Percentiles rank a stretch among this genome's conserved stretches.
Evolutionary conservation across 352 stramenopile species (phyloP).

Genomic region (Pythium monospermum): DNA sequence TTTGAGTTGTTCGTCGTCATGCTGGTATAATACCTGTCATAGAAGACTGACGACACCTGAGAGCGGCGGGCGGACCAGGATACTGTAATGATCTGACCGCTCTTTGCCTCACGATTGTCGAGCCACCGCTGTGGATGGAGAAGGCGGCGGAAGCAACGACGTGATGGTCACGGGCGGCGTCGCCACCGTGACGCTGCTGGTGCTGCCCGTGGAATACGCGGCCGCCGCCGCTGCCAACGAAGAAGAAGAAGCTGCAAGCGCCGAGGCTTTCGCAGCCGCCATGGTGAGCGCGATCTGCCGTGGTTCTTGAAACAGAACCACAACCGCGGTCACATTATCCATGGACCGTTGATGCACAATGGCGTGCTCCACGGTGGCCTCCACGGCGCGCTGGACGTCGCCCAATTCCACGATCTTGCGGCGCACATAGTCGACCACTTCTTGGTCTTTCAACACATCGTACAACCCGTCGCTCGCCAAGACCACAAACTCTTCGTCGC

Average conservation of each 20-base stretch:
- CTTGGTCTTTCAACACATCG: slow-evolving; percentile 81
- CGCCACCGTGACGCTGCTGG: slow-evolving; percentile 6
- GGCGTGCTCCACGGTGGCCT: slow-evolving; percentile 74
- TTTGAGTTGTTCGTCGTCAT: too few species aligned
- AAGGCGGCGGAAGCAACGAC: slow-evolving; percentile 1
- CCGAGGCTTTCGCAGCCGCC: too few species aligned
- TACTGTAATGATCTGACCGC: too few species aligned
- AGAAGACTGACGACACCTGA: too few species aligned
- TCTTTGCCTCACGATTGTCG: background rate
- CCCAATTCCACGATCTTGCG: slow-evolving; percentile 60
- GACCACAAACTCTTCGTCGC: slow-evolving; percentile 76
- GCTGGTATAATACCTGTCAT: too few species aligned
- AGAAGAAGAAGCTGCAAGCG: too few species aligned
- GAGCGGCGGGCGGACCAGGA: too few species aligned
- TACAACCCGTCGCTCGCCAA: slow-evolving; percentile 78
- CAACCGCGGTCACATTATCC: slow-evolving; percentile 82
- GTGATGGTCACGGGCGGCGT: slow-evolving; percentile 13
- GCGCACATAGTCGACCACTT: slow-evolving; percentile 71
- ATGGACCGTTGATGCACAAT: slow-evolving; percentile 82
- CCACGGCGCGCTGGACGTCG: slow-evolving; percentile 73
- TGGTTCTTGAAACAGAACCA: slow-evolving; percentile 79
- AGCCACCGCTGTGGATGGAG: slow-evolving; percentile 3
- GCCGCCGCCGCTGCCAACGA: too few species aligned
- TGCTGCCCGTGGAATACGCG: background rate
- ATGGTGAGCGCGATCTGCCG: slow-evolving; percentile 28